Evolutionary conservation across 306 rosid species (phyloP).

Genomic region (Cucurbita pepo): DNA sequence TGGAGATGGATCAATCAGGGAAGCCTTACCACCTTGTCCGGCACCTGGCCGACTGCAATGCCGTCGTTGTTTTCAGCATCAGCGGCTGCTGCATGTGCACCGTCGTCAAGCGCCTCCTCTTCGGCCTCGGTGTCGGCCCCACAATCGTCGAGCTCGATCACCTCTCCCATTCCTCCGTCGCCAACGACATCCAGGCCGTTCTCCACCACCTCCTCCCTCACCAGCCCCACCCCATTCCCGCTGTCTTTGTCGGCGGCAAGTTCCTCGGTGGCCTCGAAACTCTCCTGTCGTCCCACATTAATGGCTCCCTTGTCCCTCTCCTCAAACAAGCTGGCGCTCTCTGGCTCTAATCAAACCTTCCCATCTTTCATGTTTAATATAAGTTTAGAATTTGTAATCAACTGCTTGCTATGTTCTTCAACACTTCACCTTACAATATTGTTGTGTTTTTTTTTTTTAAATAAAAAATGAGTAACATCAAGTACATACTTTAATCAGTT

Average conservation of each 20-base stretch:
- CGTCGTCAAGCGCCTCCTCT: conserved; percentile 63
- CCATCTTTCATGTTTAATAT: neutral
- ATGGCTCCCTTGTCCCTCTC: conserved; percentile 57
- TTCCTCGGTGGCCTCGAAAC: conserved; percentile 73
- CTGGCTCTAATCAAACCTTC: conserved; percentile 33
- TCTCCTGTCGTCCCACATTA: conserved; percentile 67
- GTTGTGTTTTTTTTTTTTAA: too few relatives aligned
- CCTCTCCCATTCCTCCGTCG: conserved; percentile 20
- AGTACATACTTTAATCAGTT: too few relatives aligned
- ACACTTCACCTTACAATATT: too few relatives aligned
- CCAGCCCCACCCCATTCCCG: conserved; percentile 25
- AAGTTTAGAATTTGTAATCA: neutral
- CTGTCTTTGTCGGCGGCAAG: conserved; percentile 63
- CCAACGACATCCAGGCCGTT: conserved; percentile 24
- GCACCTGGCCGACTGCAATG: conserved; percentile 34
- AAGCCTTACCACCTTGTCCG: conserved; percentile 30
- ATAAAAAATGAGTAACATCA: too few relatives aligned
- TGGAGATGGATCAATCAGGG: neutral
- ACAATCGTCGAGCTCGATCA: conserved; percentile 53
- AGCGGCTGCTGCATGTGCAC: conserved; percentile 75
- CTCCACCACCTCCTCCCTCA: conserved; percentile 22
- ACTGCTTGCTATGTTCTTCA: neutral
- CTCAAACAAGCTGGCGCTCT: conserved; percentile 78
- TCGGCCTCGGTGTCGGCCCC: conserved; percentile 75
- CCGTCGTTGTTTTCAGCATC: conserved; percentile 69